Conservation (phyloP, 306 rosid species). For the Begonia loranthoides region DNA sequence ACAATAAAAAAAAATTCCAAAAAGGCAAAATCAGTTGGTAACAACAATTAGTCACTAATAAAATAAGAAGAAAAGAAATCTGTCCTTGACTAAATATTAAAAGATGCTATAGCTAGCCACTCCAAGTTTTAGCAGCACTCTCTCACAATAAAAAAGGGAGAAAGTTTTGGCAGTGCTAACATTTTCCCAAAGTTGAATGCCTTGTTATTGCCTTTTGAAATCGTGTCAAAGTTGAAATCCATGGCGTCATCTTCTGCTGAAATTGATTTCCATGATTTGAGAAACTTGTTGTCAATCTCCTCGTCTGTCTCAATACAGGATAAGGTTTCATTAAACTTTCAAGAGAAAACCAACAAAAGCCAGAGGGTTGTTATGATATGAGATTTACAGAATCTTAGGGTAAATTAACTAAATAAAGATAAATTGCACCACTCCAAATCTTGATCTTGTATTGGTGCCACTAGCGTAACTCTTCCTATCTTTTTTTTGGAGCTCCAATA, state of each 20-base stretch:
- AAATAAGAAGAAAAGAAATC: no score
- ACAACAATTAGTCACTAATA: no score
- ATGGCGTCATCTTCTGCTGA: constrained; percentile 58
- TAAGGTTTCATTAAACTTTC: neutral
- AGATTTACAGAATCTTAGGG: constrained; percentile 2
- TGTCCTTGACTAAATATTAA: no score
- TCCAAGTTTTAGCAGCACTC: neutral
- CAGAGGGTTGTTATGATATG: neutral
- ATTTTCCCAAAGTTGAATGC: constrained; percentile 58
- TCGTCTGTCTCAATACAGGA: constrained; percentile 36
- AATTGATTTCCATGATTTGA: constrained; percentile 83
- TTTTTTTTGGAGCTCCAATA: no score
- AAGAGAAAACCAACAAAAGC: neutral
- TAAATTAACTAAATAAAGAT: neutral
- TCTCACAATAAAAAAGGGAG: neutral
- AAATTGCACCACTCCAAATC: neutral
- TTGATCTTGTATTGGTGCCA: neutral
- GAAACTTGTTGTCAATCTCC: constrained; percentile 62
- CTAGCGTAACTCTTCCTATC: no score
- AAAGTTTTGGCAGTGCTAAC: constrained; percentile 28
- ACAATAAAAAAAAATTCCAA: no score
- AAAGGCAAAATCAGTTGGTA: no score
- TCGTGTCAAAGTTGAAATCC: constrained; percentile 54
- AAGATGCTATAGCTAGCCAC: neutral
- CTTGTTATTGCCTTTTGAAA: constrained; percentile 52